These are phyloP conservation scores for Bacterosira constricta DNA, from an alignment of 108 stramenopile genomes.

Conservation along the genomic window DNA sequence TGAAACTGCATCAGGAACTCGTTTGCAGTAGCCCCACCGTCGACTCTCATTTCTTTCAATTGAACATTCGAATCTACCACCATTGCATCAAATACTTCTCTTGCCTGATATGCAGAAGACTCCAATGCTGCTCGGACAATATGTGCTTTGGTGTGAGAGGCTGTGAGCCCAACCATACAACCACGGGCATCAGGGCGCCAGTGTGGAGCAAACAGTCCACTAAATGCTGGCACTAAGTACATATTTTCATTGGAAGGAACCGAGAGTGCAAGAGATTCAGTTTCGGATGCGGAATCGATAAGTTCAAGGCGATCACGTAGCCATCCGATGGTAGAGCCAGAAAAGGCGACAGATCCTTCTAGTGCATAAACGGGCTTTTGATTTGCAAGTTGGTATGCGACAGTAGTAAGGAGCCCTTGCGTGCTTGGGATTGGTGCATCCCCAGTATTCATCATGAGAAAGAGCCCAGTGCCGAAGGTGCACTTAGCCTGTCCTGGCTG, in stretches of 20 bases:
- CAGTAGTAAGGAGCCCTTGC: conserved; percentile 95
- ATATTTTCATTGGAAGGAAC: conserved; percentile 86
- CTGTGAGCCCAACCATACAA: conserved; percentile 93
- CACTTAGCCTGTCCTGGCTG: conserved; percentile 89
- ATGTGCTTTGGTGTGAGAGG: conserved; percentile 86
- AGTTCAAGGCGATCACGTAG: conserved; percentile 93
- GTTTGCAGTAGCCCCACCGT: conserved; percentile 95
- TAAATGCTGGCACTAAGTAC: conserved; percentile 97
- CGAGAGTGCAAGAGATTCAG: conserved; percentile 77
- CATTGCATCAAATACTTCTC: conserved; percentile 94
- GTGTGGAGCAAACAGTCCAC: conserved; percentile 96
- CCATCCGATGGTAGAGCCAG: conserved; percentile 97
- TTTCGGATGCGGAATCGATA: conserved; percentile 81
- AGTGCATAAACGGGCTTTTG: conserved; percentile 86
- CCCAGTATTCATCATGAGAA: conserved; percentile 98
- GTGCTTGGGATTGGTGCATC: conserved; percentile 54
- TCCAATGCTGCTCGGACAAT: conserved; percentile 95
- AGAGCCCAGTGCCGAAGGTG: conserved; percentile 98
- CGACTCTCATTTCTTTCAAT: conserved; percentile 83
- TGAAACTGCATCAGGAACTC: conserved; percentile 96
- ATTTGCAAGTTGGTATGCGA: conserved; percentile 88
- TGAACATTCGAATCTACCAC: conserved; percentile 71
- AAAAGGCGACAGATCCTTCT: conserved; percentile 94
- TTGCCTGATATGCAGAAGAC: conserved; percentile 91
- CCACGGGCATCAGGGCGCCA: conserved; percentile 95